Base-by-base conservation (phyloP, 257 asterid genomes). In the Osmanthus fragrans region DNA sequence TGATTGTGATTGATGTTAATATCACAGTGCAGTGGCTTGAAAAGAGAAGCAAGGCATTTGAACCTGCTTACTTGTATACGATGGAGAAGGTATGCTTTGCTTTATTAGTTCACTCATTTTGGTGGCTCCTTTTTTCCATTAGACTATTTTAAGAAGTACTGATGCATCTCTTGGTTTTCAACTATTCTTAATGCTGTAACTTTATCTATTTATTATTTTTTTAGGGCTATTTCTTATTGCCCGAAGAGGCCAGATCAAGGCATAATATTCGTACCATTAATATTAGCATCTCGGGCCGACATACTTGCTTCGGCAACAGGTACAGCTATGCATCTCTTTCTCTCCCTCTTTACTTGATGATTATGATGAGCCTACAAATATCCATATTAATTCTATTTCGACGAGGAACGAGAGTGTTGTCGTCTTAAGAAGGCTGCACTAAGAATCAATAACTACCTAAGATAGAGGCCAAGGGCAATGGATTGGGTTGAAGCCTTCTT, bases 221-320 rank as follows among this genome's bases (percentile, higher is more conserved):
- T 58, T 72, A 95, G 99, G 99, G 99, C 51, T 95, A 93, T 83
- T 88, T 95, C 86, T 88, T 95, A 81, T 86, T 95, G 84, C 93
- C 99, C 30, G 98, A 95, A 84, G 99, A 90, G 87, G 94, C 96
- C 79, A 89, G 89, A 84, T 80, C 87, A 83, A 91, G 69, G 88
- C 99, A 95, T 86, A 85, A 86, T 73, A 95, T 95, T 51, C 83
- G 64, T 74, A 88, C 97, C 71, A 84, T 85, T 56, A 92, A 95
- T 79, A 87, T 92, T 81, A 92, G 94, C 86, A 90, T 95, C 85
- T 93, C 99, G 74, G 96, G 98, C 40, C 82, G 91, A 74, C 96
- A 93, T 79, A 87, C 90, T 67, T 93, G 99, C 88, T 95, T 95
- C 77, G 99, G 99, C 58, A 95, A 95, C 89, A 81, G 98, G 99